phyloP scores from a whole-genome alignment of 805 yeast genomes.

The Wickerhamiella azyma region DNA sequence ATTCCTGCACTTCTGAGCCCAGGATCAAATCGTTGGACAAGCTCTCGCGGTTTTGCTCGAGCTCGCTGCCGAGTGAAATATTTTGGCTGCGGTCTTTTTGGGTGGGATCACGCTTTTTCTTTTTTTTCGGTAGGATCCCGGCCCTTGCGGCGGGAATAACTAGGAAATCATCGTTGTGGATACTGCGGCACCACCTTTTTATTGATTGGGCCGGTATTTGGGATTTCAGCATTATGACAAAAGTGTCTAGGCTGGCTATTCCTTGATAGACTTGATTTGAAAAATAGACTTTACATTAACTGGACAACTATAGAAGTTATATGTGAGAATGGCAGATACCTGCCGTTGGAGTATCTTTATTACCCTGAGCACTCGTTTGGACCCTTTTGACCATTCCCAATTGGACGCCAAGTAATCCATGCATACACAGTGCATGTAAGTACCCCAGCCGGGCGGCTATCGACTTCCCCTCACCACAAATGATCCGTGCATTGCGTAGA shows the following conservation, averaged over 20 bases:
- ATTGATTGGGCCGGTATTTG: not conserved
- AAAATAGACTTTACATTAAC: no score
- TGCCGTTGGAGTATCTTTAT: no score
- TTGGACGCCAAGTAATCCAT: not conserved
- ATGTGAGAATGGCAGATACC: no score
- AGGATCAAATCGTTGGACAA: not conserved
- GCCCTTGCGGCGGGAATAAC: constrained; percentile 1
- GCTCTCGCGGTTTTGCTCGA: not conserved
- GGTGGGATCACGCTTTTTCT: not conserved
- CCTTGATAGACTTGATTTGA: no score
- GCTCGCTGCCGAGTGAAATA: not conserved
- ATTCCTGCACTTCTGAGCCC: not conserved
- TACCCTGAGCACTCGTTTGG: no score
- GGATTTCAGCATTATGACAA: not conserved
- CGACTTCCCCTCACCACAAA: not conserved
- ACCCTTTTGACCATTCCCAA: no score
- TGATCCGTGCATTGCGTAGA: constrained; percentile 1
- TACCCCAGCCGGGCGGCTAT: not conserved
- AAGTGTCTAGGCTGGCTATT: no score
- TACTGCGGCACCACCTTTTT: not conserved
- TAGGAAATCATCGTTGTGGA: not conserved
- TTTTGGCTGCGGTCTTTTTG: not conserved
- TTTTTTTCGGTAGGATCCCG: constrained; percentile 4
- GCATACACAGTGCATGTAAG: no score
- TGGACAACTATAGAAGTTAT: no score